A percentile compares a stretch with the other conserved stretches of the same genome.
Evolutionary conservation across 1,284 basidiomycete species (phyloP).

Genomic region (Apiotrichum sp.): DNA sequence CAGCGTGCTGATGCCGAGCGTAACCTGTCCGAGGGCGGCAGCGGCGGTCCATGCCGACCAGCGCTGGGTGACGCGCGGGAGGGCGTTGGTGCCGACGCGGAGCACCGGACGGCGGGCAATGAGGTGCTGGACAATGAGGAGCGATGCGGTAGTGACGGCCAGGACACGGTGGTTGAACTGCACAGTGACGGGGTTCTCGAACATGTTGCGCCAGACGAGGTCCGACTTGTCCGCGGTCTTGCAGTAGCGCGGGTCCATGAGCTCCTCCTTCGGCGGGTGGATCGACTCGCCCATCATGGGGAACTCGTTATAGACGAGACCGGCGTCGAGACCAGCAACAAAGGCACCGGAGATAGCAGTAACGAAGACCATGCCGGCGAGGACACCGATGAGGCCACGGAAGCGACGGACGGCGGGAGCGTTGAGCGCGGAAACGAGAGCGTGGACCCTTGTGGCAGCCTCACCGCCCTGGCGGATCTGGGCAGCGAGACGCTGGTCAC

Average conservation of each 20-base stretch:
- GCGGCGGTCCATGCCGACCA: constrained; percentile 65
- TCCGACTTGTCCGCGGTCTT: constrained; percentile 63
- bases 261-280: constrained; percentile 73
- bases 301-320: constrained; percentile 95
- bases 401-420: constrained; percentile 59
- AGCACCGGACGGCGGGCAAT: constrained; percentile 54
- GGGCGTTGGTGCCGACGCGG: constrained; percentile 46
- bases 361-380: constrained; percentile 73
- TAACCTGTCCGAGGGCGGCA: constrained; percentile 79
- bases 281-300: constrained; percentile 90
- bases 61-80: constrained; percentile 64
- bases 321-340: constrained; percentile 95
- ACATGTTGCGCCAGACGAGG: constrained; percentile 83
- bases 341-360: constrained; percentile 88
- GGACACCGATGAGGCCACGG: constrained; percentile 55
- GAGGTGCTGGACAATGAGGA: constrained; percentile 62
- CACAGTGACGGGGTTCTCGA: constrained; percentile 96
- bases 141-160: constrained; percentile 75
- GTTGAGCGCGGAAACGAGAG: constrained; percentile 50
- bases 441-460: constrained; percentile 33
- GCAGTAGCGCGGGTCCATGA: constrained; percentile 72
- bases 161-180: constrained; percentile 89
- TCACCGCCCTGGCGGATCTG: constrained; percentile 57
- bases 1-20: constrained; percentile 85
- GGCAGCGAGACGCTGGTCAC: constrained; percentile 55